Conservation (phyloP, 2,329 filamentous ascomycete species). For the Alternaria sp. region DNA sequence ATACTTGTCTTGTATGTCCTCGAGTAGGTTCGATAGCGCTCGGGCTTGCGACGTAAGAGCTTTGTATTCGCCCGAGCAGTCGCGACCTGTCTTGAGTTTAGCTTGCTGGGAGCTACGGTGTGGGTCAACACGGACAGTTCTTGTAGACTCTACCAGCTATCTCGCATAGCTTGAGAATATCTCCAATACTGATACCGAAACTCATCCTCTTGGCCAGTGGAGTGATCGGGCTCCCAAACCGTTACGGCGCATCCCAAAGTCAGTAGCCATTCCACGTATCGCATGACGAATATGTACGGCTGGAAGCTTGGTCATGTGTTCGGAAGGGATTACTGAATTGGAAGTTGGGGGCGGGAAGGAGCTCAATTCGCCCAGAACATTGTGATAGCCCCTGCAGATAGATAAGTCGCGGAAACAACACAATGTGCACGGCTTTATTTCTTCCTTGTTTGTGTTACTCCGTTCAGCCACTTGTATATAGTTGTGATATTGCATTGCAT, state of each 20-base stretch:
- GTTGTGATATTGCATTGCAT: neutral
- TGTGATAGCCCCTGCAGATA: neutral
- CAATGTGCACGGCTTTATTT: neutral
- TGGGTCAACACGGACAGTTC: slow-evolving; percentile 28
- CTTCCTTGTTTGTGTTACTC: neutral
- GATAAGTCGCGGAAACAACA: neutral
- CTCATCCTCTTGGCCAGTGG: slow-evolving; percentile 27
- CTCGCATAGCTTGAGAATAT: slow-evolving; percentile 40
- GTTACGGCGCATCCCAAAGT: neutral
- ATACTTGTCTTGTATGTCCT: slow-evolving; percentile 42
- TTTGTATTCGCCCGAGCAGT: slow-evolving; percentile 44
- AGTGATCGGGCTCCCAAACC: neutral
- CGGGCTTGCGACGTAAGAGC: slow-evolving; percentile 36
- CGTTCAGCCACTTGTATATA: neutral
- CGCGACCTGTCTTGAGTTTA: slow-evolving; percentile 32
- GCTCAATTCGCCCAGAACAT: neutral
- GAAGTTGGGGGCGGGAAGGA: slow-evolving; percentile 7
- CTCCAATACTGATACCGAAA: slow-evolving; percentile 37
- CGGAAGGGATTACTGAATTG: slow-evolving; percentile 5
- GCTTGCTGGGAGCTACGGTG: neutral
- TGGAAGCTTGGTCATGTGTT: slow-evolving; percentile 4
- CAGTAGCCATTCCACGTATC: too few relatives aligned
- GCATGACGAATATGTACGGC: neutral
- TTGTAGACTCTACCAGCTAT: slow-evolving; percentile 34
- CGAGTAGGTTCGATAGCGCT: slow-evolving; percentile 37